A percentile compares a stretch with the other conserved stretches of the same genome.
Conservation (phyloP, 1,284 basidiomycete species). For the Phellinidium pouzarii region DNA sequence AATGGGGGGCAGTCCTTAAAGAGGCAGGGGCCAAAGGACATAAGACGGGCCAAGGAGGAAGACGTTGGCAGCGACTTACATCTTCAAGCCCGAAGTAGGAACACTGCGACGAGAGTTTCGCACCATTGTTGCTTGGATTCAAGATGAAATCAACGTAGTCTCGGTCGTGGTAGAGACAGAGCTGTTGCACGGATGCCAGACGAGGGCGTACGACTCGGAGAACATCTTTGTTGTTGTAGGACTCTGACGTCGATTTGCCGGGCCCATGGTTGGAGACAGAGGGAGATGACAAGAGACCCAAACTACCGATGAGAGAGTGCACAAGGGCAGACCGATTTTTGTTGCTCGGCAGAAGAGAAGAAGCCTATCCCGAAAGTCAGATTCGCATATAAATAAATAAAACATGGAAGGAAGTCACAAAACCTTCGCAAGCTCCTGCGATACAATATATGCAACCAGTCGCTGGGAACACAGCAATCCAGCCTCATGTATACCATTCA, state of each 20-base stretch:
- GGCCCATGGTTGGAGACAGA: no score
- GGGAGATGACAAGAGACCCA: slow-evolving; percentile 46
- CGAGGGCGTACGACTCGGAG: slow-evolving; percentile 46
- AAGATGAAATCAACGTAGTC: slow-evolving; percentile 54
- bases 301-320: slow-evolving; percentile 60
- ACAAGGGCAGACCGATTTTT: slow-evolving; percentile 72
- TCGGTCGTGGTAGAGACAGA: slow-evolving; percentile 49
- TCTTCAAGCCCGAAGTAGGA: slow-evolving; percentile 63
- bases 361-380: slow-evolving; percentile 34
- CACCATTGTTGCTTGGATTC: slow-evolving; percentile 26
- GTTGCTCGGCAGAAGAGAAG: slow-evolving; percentile 78
- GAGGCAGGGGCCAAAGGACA: slow-evolving; percentile 4
- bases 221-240: slow-evolving; percentile 23
- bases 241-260: no score
- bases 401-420: slow-evolving; percentile 2
- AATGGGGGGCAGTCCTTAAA: slow-evolving; percentile 81
- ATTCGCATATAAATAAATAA: neutral
- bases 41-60: slow-evolving; percentile 4
- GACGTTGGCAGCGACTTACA: slow-evolving; percentile 31
- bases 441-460: slow-evolving; percentile 46
- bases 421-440: slow-evolving; percentile 49
- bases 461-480: neutral
- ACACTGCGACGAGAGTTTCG: slow-evolving; percentile 11
- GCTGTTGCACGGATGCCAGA: slow-evolving; percentile 44
- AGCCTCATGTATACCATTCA: neutral